Percentiles rank a stretch among this genome's conserved stretches.
Evolutionary conservation across 495 filamentous ascomycete genomes (phyloP).

Genomic region (Penicillium ochrochloron): DNA sequence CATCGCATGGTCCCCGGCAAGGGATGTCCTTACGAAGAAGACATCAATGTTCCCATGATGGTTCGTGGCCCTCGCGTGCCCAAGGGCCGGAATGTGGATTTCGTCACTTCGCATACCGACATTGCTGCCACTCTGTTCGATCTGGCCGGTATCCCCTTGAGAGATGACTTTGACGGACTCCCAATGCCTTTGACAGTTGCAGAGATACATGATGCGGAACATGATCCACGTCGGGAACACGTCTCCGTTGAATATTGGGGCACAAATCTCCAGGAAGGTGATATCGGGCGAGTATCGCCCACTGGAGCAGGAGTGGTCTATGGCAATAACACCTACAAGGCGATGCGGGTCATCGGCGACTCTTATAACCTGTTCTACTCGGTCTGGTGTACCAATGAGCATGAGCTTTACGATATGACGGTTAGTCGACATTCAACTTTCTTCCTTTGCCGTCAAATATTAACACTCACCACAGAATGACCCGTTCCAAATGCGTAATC

Average conservation of each 20-base stretch:
- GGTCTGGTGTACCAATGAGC: slow-evolving; percentile 64
- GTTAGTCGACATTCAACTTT: slow-evolving; percentile 25
- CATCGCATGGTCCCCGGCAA: slow-evolving; percentile 72
- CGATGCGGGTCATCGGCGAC: slow-evolving; percentile 53
- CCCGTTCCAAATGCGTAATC: slow-evolving; percentile 59
- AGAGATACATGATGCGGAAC: slow-evolving; percentile 26
- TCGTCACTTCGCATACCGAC: slow-evolving; percentile 68
- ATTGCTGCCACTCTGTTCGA: slow-evolving; percentile 65
- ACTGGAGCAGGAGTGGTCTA: slow-evolving; percentile 20
- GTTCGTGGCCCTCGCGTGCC: slow-evolving; percentile 64
- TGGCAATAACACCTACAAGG: slow-evolving; percentile 65
- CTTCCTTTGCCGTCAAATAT: not conserved
- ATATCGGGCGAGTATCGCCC: slow-evolving; percentile 39
- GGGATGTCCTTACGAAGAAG: slow-evolving; percentile 67
- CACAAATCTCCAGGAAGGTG: slow-evolving; percentile 55
- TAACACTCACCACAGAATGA: slow-evolving; percentile 46
- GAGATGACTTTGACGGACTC: slow-evolving; percentile 57
- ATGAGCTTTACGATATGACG: slow-evolving; percentile 61
- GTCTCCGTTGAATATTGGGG: slow-evolving; percentile 68
- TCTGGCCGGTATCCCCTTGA: slow-evolving; percentile 41
- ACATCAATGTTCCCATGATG: slow-evolving; percentile 67
- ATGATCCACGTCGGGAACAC: slow-evolving; percentile 56
- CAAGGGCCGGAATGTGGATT: slow-evolving; percentile 44
- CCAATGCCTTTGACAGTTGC: slow-evolving; percentile 47
- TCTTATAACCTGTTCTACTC: slow-evolving; percentile 61